Base-by-base conservation (phyloP, 2,329 filamentous ascomycete species). In the Claviceps digitariae region DNA sequence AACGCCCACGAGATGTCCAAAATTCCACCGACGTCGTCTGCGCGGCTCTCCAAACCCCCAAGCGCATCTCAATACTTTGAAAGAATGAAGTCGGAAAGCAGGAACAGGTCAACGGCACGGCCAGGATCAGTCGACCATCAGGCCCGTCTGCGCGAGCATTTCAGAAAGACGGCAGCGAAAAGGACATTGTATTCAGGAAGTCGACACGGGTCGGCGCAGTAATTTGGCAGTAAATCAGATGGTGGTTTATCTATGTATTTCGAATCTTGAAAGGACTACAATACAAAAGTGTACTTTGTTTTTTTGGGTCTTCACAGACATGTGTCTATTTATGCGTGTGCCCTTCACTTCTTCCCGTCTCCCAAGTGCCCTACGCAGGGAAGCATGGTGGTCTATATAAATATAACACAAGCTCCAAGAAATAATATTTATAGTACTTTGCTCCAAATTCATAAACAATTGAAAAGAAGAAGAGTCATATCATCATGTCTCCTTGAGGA, bases 251-350 rank as follows among this genome's bases (percentile, higher is more conserved):
- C n/a, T n/a, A n/a, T n/a, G n/a, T n/a, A n/a, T n/a, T n/a, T 36
- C 2, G 15, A 36, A 15, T 10, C 9, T 13, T n/a, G n/a, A n/a
- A n/a, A n/a, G n/a, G n/a, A n/a, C n/a, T 38, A 7, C 5, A n/a
- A 38, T n/a, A 38, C 20, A 43, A 20, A 9, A 43, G 5, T 43
- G 12, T 13, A 43, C 20, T 23, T 10, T 43, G 3, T 13, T 23
- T 23, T 21, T 43, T 43, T 43, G 21, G 7, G 21, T 23, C 13
- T 12, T 7, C 31, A 12, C 52, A 53, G 52, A 41, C 41, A 31
- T 50, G 52, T 56, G 56, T 64, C 56, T 61, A 60, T 46, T 46
- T 62, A 58, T 65, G 62, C 63, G 62, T 64, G 63, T 59, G 63
- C 63, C 44, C 29, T 50, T 43, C 40, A 45, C 15, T 48, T n/a